These are phyloP conservation scores for Artemisia argyi DNA, from an alignment of 129 eudicot genomes.

Conservation along the genomic window DNA sequence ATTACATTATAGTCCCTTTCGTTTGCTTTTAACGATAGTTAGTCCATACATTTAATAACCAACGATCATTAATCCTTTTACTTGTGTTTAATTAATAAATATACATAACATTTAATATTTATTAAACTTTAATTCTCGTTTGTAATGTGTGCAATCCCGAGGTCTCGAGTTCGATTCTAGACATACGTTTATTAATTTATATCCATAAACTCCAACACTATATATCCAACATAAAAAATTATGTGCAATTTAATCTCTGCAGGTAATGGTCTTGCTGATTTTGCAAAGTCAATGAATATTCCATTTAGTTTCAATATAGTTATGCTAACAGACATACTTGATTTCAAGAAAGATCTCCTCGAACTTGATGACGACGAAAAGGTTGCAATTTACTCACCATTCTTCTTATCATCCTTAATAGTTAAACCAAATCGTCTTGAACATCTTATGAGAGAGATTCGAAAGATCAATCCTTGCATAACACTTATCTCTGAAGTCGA, in stretches of 20 bases:
- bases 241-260: background rate
- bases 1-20: too few relatives aligned
- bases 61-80: too few relatives aligned
- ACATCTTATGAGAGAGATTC: conserved; percentile 1
- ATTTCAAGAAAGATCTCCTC: background rate
- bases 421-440: background rate
- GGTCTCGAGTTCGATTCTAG: too few relatives aligned
- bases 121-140: too few relatives aligned
- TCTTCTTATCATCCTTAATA: background rate
- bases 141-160: too few relatives aligned
- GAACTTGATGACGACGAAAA: background rate
- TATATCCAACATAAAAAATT: background rate
- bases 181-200: too few relatives aligned
- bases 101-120: too few relatives aligned
- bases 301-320: conserved; percentile 8
- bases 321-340: background rate
- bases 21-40: too few relatives aligned
- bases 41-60: too few relatives aligned
- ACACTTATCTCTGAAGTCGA: background rate
- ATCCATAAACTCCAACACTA: too few relatives aligned
- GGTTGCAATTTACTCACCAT: background rate
- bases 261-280: conserved; percentile 4
- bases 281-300: conserved; percentile 6
- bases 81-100: too few relatives aligned
- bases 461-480: conserved; percentile 1